Evolutionary conservation across 1,284 basidiomycete genomes (phyloP), one percentile per base, ranked within the genome.

Genomic region (Phylloporus gajari): DNA sequence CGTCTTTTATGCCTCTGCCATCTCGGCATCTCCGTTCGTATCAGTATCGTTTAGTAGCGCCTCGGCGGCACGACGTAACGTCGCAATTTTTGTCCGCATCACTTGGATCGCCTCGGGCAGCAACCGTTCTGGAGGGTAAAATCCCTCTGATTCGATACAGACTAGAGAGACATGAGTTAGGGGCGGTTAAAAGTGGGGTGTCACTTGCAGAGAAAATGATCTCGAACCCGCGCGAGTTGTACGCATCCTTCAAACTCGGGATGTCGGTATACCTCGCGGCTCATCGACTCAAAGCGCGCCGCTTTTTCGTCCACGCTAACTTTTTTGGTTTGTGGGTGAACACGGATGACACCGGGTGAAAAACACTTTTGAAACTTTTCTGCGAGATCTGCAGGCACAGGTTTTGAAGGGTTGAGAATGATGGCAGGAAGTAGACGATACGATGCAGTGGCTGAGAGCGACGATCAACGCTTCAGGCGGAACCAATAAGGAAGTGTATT

Each of bases 371-470:
- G 88, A 82, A 99, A 99, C 77, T 96, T 96, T 51, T 92, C 87
- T 65, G 86, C 93, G 73, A 85, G 88, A 69, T 84, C 89, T 77
- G 86, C 93, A 76, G 86, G 91, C 23, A 93, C 87, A 0, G 94
- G 93, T 78, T 93, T 90, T 73, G 75, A 53, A 7, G 82, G 81
- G 61, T 88, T 90, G 75, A 99, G 90, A 73, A 92, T 88, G 81
- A 99, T 95, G 77, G 94, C 88, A 0, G 97, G 98, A 35, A 98
- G 89, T 7, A 99, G 88, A 64, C 97, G 94, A 83, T 99, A 99
- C 4, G 97, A 95, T 2, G 97, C 97, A 17, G 96, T 98, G 3
- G 97, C 96, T 96, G 46, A 17, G 48, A 17, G 0, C 19, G 21
- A 53, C 9, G 21, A 44, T 76, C 32, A 74, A 61, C 63, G 6